phyloP scores from a whole-genome alignment of 306 rosid genomes.

The Prosopis cineraria region DNA sequence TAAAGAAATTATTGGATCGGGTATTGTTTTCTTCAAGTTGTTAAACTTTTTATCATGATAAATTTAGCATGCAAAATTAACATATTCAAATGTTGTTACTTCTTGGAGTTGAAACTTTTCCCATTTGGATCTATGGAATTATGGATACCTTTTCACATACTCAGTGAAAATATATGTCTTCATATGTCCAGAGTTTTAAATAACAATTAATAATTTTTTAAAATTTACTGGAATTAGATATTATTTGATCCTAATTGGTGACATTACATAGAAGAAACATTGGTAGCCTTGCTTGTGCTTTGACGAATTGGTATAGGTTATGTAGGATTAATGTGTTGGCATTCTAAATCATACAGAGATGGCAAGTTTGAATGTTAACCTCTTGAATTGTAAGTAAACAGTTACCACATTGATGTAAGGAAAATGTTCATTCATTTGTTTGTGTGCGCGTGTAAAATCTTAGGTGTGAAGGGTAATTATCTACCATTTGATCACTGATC shows the following conservation, averaged over 20 bases:
- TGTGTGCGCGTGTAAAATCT: neutral
- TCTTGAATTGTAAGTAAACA: slow-evolving; percentile 4
- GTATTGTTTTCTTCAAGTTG: slow-evolving; percentile 41
- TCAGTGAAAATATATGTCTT: slow-evolving; percentile 14
- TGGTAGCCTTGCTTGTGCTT: slow-evolving; percentile 7
- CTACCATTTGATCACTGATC: neutral
- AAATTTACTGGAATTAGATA: neutral
- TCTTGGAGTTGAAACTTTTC: slow-evolving; percentile 10
- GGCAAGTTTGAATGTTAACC: neutral
- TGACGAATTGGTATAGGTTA: slow-evolving; percentile 13
- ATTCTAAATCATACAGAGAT: slow-evolving; percentile 8
- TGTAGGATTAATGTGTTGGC: slow-evolving; percentile 16
- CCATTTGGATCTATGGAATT: slow-evolving; percentile 9
- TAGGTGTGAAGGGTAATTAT: neutral
- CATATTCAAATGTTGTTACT: slow-evolving; percentile 21
- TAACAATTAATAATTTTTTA: neutral
- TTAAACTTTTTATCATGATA: neutral
- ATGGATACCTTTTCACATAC: slow-evolving; percentile 7
- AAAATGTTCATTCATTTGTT: neutral
- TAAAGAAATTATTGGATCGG: slow-evolving; percentile 75
- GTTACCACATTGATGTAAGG: slow-evolving; percentile 18
- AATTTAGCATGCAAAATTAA: slow-evolving; percentile 17
- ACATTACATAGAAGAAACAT: slow-evolving; percentile 11
- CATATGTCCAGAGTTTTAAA: neutral
- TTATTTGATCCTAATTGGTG: slow-evolving; percentile 12